Percentiles rank a stretch among this genome's conserved stretches.
Conservation (phyloP, 73 alveolate species). For the Uronychia binucleata region DNA sequence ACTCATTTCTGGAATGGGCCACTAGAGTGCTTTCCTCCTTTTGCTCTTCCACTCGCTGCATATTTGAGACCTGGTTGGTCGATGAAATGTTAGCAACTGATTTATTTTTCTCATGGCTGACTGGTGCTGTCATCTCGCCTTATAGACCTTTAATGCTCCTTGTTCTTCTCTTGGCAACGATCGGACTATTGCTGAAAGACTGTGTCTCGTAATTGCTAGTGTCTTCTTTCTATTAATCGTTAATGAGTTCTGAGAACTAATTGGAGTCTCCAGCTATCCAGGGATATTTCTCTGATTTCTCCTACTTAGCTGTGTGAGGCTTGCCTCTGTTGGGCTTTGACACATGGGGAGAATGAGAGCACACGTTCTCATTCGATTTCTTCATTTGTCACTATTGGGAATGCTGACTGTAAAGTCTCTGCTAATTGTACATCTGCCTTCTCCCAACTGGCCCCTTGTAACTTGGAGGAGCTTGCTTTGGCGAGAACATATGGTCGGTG, state of each 20-base stretch:
- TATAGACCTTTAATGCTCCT: not conserved
- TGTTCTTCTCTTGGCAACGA: not conserved
- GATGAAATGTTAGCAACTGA: not conserved
- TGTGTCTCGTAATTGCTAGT: not conserved
- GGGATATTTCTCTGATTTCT: not conserved
- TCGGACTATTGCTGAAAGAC: not conserved
- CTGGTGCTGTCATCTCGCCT: not conserved
- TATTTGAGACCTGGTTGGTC: not conserved
- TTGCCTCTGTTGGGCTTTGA: not conserved
- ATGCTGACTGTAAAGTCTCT: not conserved
- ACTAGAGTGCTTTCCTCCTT: not conserved
- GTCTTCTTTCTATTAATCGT: not conserved
- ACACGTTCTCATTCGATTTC: not conserved
- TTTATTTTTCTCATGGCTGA: not conserved
- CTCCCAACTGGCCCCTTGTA: not conserved
- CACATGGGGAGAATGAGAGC: not conserved
- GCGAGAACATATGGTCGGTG: not conserved
- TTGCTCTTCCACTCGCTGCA: not conserved
- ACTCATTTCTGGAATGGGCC: not conserved
- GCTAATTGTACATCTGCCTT: not conserved
- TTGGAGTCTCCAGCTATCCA: not conserved
- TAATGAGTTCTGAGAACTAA: not conserved
- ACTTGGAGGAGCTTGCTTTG: not conserved
- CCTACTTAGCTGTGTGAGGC: not conserved
- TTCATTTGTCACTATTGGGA: not conserved